A percentile compares a stretch with the other conserved stretches of the same genome.
Conservation (phyloP, 2,329 filamentous ascomycete genomes). For the Trichoderma arundinaceum region DNA sequence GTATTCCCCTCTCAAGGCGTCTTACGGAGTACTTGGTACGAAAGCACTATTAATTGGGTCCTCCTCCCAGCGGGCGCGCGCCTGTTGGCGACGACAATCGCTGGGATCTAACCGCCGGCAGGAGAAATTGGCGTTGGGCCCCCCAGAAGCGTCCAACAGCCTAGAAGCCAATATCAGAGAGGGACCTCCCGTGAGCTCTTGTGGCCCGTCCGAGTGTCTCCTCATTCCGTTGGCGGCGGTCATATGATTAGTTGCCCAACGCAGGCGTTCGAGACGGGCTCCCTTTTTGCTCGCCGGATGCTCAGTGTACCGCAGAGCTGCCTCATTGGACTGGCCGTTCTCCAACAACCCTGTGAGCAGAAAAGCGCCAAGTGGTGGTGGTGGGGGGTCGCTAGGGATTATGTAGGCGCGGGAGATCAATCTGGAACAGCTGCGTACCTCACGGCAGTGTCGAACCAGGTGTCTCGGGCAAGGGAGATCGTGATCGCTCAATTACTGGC, state of each 20-base stretch:
- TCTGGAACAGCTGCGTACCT: constrained; percentile 32
- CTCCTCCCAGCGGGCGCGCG: constrained; percentile 21
- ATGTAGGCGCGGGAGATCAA: constrained; percentile 33
- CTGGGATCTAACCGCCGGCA: constrained; percentile 22
- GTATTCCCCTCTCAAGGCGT: constrained; percentile 3
- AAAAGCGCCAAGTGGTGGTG: constrained; percentile 13
- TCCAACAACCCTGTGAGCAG: constrained; percentile 3
- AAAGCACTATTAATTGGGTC: not conserved
- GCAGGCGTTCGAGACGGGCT: not conserved
- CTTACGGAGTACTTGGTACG: constrained; percentile 1
- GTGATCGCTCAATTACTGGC: constrained; percentile 10
- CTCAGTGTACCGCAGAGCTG: constrained; percentile 1
- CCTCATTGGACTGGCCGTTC: constrained; percentile 11
- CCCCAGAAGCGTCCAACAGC: not conserved
- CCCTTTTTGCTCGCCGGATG: not conserved
- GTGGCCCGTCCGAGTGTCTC: not conserved
- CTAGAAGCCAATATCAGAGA: not conserved
- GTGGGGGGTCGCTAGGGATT: constrained; percentile 20
- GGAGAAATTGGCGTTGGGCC: not conserved
- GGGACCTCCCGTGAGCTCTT: too few species aligned
- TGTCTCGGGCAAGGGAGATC: constrained; percentile 31
- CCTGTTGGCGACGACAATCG: constrained; percentile 4
- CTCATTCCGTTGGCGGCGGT: not conserved
- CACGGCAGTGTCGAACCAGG: constrained; percentile 22
- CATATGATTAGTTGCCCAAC: constrained; percentile 5